phyloP scores from a whole-genome alignment of 345 rosid species.

The Linum lewisii region DNA sequence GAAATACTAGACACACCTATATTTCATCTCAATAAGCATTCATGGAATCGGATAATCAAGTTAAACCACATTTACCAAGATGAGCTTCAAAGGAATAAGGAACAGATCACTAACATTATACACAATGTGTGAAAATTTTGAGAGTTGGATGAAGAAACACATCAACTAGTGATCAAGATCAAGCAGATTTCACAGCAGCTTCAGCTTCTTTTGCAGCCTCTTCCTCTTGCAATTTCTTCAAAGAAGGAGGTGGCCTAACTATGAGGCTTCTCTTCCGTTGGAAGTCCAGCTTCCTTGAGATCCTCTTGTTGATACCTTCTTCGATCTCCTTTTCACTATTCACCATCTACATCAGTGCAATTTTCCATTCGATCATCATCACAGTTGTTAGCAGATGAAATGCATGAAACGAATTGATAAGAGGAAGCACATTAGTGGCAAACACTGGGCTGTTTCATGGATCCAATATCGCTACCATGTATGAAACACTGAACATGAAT shows the following conservation, averaged over 20 bases:
- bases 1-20: too few relatives aligned
- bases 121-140: neutral
- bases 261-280: slow-evolving; percentile 88
- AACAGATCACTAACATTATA: neutral
- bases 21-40: neutral
- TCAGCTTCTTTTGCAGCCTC: slow-evolving; percentile 79
- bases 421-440: too few relatives aligned
- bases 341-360: slow-evolving; percentile 72
- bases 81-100: neutral
- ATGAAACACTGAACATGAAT: neutral
- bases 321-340: slow-evolving; percentile 83
- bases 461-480: neutral
- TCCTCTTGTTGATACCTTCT: slow-evolving; percentile 75
- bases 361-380: slow-evolving; percentile 23
- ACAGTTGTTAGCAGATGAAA: neutral
- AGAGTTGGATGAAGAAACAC: neutral
- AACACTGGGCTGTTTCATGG: too few relatives aligned
- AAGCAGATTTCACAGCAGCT: slow-evolving; percentile 60
- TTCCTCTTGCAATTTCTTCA: slow-evolving; percentile 63
- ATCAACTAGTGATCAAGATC: slow-evolving; percentile 10
- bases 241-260: slow-evolving; percentile 74
- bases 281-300: slow-evolving; percentile 83
- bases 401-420: too few relatives aligned
- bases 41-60: neutral
- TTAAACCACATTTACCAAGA: neutral